Percentiles rank a stretch among this genome's conserved stretches.
Conservation (phyloP, 176 grass and related monocot species). For the Musa acuminata region DNA sequence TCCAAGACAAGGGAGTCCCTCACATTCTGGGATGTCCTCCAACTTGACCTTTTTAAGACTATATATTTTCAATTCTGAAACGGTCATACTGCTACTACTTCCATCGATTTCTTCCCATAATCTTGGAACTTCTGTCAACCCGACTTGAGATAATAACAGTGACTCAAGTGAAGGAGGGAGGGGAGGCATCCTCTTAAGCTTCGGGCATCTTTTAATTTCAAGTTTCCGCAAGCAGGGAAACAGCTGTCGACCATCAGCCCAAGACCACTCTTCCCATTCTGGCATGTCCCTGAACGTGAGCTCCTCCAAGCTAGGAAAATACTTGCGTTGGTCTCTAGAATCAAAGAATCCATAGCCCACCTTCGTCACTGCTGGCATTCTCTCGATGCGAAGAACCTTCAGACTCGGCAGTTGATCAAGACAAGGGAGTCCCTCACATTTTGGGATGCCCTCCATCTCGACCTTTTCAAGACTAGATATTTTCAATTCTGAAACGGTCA, state of each 20-base stretch:
- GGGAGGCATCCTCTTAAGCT: slow-evolving; percentile 3
- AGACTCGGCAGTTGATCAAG: neutral
- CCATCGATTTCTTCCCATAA: too few species aligned
- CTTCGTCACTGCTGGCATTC: neutral
- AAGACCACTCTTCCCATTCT: neutral
- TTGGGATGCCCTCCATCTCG: neutral
- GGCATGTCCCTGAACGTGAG: neutral
- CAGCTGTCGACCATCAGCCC: neutral
- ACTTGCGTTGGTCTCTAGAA: neutral
- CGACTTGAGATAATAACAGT: too few species aligned
- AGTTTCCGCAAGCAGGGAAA: neutral
- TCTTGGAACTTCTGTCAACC: too few species aligned
- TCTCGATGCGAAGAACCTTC: neutral
- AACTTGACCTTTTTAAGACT: too few species aligned
- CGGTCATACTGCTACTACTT: too few species aligned
- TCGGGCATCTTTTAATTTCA: neutral
- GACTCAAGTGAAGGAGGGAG: neutral
- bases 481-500: too few species aligned
- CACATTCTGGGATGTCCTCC: too few species aligned
- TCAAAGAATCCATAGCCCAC: neutral
- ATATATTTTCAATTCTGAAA: too few species aligned
- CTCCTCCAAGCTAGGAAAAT: neutral
- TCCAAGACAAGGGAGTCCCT: too few species aligned
- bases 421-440: neutral
- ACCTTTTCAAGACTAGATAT: too few species aligned